A percentile compares a stretch with the other conserved stretches of the same genome.
Conservation (phyloP, 1,139 yeast species). For the Kodamaea arcana region DNA sequence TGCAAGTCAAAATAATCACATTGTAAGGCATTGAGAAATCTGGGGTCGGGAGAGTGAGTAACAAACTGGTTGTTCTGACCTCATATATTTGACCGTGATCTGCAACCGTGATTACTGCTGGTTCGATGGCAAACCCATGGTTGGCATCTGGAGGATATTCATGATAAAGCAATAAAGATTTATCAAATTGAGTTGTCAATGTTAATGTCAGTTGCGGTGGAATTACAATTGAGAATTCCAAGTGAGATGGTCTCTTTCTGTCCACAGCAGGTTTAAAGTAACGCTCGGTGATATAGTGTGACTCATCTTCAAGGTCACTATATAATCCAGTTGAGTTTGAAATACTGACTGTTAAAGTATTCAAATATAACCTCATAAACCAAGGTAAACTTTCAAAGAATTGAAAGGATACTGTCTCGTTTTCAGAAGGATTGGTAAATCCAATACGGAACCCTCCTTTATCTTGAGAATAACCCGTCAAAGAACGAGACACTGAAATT, state of each 20-base stretch:
- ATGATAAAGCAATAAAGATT: conserved; percentile 74
- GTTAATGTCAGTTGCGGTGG: conserved; percentile 66
- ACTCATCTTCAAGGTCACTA: conserved; percentile 19
- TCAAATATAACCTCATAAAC: conserved; percentile 83
- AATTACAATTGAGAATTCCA: conserved; percentile 61
- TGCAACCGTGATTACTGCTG: conserved; percentile 69
- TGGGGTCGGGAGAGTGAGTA: conserved; percentile 89
- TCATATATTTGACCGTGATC: conserved; percentile 40
- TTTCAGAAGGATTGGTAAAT: conserved; percentile 58
- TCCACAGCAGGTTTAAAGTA: conserved; percentile 77
- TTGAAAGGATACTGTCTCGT: conserved; percentile 44
- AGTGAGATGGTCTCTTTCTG: conserved; percentile 75
- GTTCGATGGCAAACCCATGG: conserved; percentile 93
- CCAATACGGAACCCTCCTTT: conserved; percentile 84
- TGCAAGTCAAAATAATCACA: conserved; percentile 90
- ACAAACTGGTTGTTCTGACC: conserved; percentile 76
- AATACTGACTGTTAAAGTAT: conserved; percentile 46
- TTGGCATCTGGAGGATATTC: conserved; percentile 99
- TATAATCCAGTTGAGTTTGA: conserved; percentile 14
- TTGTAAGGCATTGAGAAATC: conserved; percentile 99
- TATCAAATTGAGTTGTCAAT: conserved; percentile 78
- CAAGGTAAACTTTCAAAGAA: conserved; percentile 89
- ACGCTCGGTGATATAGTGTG: conserved; percentile 44
- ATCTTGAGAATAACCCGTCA: conserved; percentile 90
- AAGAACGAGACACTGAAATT: conserved; percentile 71